phyloP scores from a whole-genome alignment of 331 rosid genomes.

The Malus hybrid region DNA sequence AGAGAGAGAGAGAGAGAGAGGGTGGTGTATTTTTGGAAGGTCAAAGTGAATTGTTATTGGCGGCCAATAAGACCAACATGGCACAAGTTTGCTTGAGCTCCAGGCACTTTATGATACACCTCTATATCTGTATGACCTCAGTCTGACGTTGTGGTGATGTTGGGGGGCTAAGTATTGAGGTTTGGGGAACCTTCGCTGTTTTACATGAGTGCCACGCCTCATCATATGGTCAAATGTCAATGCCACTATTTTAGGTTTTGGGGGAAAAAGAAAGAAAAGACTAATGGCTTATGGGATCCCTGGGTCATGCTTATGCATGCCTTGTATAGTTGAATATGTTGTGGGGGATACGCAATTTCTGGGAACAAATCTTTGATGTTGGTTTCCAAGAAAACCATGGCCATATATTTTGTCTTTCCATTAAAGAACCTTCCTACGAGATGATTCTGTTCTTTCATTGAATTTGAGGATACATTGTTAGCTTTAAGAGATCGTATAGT shows the following conservation, averaged over 20 bases:
- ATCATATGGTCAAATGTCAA: not conserved
- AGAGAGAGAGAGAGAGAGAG: not conserved
- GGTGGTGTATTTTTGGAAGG: slow-evolving; percentile 13
- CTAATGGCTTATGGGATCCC: slow-evolving; percentile 3
- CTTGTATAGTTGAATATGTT: no score
- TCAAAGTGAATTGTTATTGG: slow-evolving; percentile 35
- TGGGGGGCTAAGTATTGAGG: not conserved
- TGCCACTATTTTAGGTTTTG: not conserved
- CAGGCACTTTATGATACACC: slow-evolving; percentile 2
- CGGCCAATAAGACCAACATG: slow-evolving; percentile 31
- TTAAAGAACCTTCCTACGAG: not conserved
- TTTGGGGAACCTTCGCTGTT: not conserved
- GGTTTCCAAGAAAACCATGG: not conserved
- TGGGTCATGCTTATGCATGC: slow-evolving; percentile 13
- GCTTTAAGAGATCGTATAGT: no score
- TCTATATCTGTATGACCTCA: slow-evolving; percentile 29
- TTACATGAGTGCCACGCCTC: slow-evolving; percentile 15
- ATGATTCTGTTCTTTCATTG: not conserved
- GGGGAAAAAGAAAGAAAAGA: not conserved
- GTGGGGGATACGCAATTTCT: not conserved
- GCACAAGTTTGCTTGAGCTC: slow-evolving; percentile 16
- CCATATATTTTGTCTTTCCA: not conserved
- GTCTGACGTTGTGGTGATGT: slow-evolving; percentile 47
- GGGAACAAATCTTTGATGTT: not conserved
- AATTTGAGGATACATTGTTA: not conserved